Evolutionary conservation across 164 flowering plant genomes (phyloP).

Genomic region (Vitis rupestris): DNA sequence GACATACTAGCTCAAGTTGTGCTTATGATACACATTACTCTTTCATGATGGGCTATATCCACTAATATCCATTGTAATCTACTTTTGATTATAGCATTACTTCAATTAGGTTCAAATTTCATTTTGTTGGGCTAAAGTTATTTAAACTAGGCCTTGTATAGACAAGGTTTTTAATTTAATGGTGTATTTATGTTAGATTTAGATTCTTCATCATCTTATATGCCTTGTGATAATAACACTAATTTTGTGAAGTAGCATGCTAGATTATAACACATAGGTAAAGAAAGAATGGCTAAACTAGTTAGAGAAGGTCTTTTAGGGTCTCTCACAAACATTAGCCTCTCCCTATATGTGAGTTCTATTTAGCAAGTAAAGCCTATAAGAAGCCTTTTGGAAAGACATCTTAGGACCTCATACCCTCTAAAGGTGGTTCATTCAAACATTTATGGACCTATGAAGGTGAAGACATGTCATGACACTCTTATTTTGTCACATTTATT

Average conservation of each 20-base stretch:
- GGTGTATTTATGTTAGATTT: background rate
- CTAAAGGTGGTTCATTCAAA: too few relatives aligned
- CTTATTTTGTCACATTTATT: too few relatives aligned
- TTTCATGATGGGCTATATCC: too few relatives aligned
- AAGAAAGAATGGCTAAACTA: constrained; percentile 1
- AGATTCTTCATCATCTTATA: background rate
- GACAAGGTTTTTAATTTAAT: background rate
- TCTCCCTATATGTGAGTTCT: constrained; percentile 6
- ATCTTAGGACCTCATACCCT: background rate
- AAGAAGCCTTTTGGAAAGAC: background rate
- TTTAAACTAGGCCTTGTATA: background rate
- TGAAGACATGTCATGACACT: too few relatives aligned
- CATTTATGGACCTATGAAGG: too few relatives aligned
- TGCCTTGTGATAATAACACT: background rate
- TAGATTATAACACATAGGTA: constrained; percentile 9
- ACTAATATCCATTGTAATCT: too few relatives aligned
- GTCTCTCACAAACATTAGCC: background rate
- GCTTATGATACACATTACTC: too few relatives aligned
- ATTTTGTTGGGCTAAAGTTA: background rate
- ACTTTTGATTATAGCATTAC: too few relatives aligned
- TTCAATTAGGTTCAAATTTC: background rate
- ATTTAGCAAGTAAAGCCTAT: background rate
- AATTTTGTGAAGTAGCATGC: constrained; percentile 1
- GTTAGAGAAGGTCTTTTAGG: constrained; percentile 12
- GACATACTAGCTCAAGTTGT: too few relatives aligned